Evolutionary conservation across 129 eudicot genomes (phyloP), one percentile per base, ranked within the genome.

Genomic region (Helianthus tuberosus): DNA sequence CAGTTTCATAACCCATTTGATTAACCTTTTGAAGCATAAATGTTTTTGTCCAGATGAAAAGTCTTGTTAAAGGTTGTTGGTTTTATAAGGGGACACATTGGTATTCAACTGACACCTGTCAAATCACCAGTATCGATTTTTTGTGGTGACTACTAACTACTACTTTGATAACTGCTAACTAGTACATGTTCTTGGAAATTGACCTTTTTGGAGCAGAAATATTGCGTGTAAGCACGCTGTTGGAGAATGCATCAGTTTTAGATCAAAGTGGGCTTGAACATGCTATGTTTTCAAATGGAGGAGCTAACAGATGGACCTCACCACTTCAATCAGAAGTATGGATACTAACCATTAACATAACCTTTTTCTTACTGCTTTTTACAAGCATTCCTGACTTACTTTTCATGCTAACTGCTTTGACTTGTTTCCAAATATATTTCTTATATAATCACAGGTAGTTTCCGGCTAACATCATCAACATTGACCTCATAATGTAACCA

Each of bases 231-330:
- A 94, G 94, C 84, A 88, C 99, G 76, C 86, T 94, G 84, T 94
- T 94, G 99, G 97, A 96, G 99, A 91, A 85, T 82, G 91, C 99
- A 80, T 91, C 97, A 72, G 84, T 91, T 88, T 94, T 20, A 94
- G 99, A 94, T 83, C 99, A 91, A 94, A 86, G 91, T 86, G 97
- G 96, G 90, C 88, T 90, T 89, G 99, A 94, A 88, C 97, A 86
- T 84, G 97, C 98, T 75, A 93, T 91, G 66, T 91, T 66, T 80
- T 94, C 97, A 62, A 86, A 88, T 69, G 96, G 90, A 90, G 96
- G 97, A 91, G 88, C 96, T 81, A 92, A 88, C 96, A 89, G 99
- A 94, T 88, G 99, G 97, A 15, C 88, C 68, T 82, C 97, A 83
- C 97, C 97, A 46, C 88, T 79, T 76, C 97, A 89, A 80, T 94